Evolutionary conservation across 805 yeast species (phyloP), one percentile per base, ranked within the genome.

Genomic region (Debaryomyces tyrocola): DNA sequence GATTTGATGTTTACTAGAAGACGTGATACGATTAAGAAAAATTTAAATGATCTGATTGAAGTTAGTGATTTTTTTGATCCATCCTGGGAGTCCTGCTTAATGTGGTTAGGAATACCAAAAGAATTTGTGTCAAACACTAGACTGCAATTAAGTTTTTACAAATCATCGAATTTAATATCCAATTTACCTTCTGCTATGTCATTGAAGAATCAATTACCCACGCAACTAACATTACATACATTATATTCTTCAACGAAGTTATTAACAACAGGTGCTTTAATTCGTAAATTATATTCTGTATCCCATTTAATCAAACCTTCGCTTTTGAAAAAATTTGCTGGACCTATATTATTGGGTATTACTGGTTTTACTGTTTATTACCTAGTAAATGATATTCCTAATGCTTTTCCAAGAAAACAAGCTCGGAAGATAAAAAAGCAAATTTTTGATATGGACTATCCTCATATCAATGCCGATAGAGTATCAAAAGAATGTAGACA

Each of bases 351-450:
- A 0, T 53, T 82, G 2, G 73, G 81, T 7, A 76, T 78, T 0
- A 68, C 80, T 4, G 76, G 81, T 1, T 70, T 81, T 11, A 74
- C 85, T 0, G 67, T 79, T 0, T 80, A 82, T 35, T 90, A 87
- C 57, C 62, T 90, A 47, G 69, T 90, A 15, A 73, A 76, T 48
- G 98, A 94, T 63, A 81, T 95, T 11, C 97, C 97, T 2, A 80
- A 85, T 56, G 96, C 97, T 0, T 82, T 89, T 56, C 95, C 96
- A 15, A 74, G 90, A 53, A 90, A 90, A 47, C 77, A 90, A 48
- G 90, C 94, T 0, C 73, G 77, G 40, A 89, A 87, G 64, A 79
- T 92, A 53, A 79, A 78, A 51, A 60, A 60, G 6, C 86, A 85
- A 57, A 71, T 94, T 29, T 73, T 74, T 36, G 79, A 78, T 12